Base-by-base conservation (phyloP, 108 stramenopile species). In the Cylindrotheca closterium region DNA sequence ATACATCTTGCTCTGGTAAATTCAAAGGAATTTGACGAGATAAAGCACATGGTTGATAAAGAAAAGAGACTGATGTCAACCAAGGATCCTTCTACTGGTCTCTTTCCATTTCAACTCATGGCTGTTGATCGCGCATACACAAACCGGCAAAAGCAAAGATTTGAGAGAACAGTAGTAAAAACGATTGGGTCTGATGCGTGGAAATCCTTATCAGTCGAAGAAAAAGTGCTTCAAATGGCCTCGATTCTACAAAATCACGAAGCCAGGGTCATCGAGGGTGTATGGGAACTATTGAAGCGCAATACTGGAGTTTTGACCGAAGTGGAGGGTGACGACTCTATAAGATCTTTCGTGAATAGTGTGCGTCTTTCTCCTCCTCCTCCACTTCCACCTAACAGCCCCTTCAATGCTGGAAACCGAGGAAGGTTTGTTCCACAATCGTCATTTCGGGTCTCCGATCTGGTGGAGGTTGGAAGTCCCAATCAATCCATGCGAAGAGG, bases 81-180 rank as follows among this genome's bases (percentile, higher is more conserved):
- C 10, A 46, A 54, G 1, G 66, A 67, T 10, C 59, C 65, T 28
- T 49, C 47, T 33, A 34, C 26, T 23, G 64, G 63, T 34, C 51
- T 73, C 28, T 74, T 74, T 47, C 66, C 73, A 24, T 74, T 74
- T 52, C 73, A 74, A 47, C 55, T 74, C 2, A 74, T 67, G 73
- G 73, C 73, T 42, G 27, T 74, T 19, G 45, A 67, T 30, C 65
- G 60, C 3, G 24, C 52, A 12, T 74, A 60, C 55, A 56, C 47
- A 17, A 50, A 12, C 31, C 32, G 37, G 42, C 26, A 61, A 30
- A 57, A 57, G 3, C 7, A 32, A 27, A 52, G 53, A 31, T 67
- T 74, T 49, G 60, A 62, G 51, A 63, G 52, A 21, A 56, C 24
- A 18, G 72, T 51, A 19, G 23, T 26, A 45, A 60, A 51, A 46